Conservation (phyloP, 257 asterid species). For the Cordia subcordata region DNA sequence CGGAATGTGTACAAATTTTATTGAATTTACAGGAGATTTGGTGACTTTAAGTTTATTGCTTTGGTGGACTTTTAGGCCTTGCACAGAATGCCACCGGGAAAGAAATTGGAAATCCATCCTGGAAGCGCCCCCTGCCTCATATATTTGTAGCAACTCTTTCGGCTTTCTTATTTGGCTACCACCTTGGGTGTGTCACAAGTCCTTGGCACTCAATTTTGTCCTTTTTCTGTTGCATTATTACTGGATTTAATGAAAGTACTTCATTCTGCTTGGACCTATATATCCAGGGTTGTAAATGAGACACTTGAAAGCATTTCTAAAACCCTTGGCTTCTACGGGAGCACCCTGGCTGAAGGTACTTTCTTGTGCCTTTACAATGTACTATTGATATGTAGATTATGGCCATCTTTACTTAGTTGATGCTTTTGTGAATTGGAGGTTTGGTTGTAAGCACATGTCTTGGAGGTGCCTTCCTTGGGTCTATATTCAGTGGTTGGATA, state of each 20-base stretch:
- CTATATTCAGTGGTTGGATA: slow-evolving; percentile 77
- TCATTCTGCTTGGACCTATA: background rate
- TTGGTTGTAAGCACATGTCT: slow-evolving; percentile 87
- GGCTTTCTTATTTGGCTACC: slow-evolving; percentile 83
- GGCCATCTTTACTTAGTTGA: slow-evolving; percentile 12
- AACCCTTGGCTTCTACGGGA: slow-evolving; percentile 80
- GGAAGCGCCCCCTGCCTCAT: slow-evolving; percentile 87
- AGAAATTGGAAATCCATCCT: slow-evolving; percentile 69
- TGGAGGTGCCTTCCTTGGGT: slow-evolving; percentile 89
- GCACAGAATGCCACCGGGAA: slow-evolving; percentile 30
- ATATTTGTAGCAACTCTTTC: slow-evolving; percentile 77
- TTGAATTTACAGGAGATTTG: slow-evolving; percentile 7
- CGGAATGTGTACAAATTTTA: too few relatives aligned
- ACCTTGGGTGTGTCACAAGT: slow-evolving; percentile 67
- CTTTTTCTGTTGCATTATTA: slow-evolving; percentile 7
- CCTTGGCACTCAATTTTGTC: slow-evolving; percentile 7
- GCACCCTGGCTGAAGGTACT: slow-evolving; percentile 88
- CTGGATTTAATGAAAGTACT: background rate
- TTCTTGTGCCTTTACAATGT: slow-evolving; percentile 7
- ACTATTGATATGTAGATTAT: slow-evolving; percentile 1
- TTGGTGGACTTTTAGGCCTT: slow-evolving; percentile 35
- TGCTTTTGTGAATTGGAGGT: slow-evolving; percentile 38
- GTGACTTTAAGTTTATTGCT: slow-evolving; percentile 4
- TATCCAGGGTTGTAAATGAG: slow-evolving; percentile 79
- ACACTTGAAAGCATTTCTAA: slow-evolving; percentile 85